Conservation (phyloP, 2,329 filamentous ascomycete genomes). For the Colletotrichum filicis region DNA sequence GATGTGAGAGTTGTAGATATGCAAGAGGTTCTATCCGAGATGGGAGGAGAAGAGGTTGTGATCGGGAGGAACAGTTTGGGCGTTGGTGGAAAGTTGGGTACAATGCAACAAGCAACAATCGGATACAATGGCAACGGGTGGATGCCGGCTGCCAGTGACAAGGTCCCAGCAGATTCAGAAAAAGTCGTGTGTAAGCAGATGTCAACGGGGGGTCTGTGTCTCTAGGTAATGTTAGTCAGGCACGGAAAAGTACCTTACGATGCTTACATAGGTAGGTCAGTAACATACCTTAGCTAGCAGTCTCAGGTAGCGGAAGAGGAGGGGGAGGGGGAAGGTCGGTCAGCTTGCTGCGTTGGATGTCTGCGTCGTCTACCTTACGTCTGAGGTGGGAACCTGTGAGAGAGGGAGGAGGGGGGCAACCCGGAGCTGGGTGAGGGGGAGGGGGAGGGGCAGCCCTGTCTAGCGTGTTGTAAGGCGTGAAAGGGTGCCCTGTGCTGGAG, state of each 20-base stretch:
- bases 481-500: neutral
- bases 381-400: neutral
- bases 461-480: neutral
- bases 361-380: neutral
- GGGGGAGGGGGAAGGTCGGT: neutral
- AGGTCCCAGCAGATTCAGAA: neutral
- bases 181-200: conserved; percentile 5
- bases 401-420: neutral
- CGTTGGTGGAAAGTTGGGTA: neutral
- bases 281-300: too few relatives aligned
- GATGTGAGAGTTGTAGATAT: neutral
- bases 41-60: neutral
- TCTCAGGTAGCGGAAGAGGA: neutral
- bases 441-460: conserved; percentile 7
- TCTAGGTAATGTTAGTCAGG: neutral
- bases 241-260: neutral
- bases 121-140: conserved; percentile 5
- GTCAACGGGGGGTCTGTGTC: neutral
- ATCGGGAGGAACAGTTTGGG: neutral
- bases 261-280: neutral
- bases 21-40: neutral
- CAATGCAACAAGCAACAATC: neutral
- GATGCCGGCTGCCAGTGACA: neutral
- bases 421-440: neutral
- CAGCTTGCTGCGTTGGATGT: neutral